These are phyloP conservation scores for Sphagnum fallax DNA, from an alignment of 228 moss, liverwort and hornwort species.

Conservation along the genomic window DNA sequence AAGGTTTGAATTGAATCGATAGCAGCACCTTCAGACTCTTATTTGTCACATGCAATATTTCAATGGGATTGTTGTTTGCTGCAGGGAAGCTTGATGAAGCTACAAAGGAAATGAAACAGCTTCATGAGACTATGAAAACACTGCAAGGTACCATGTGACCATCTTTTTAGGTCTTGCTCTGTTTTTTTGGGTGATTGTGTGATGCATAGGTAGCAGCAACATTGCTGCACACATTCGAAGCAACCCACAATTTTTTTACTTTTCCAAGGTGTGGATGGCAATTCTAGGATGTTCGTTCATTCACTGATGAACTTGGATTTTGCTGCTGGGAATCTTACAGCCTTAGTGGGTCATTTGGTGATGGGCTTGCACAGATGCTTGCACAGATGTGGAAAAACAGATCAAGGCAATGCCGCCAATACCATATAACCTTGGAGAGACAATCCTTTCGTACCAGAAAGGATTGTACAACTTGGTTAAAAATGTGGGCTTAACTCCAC, in stretches of 20 bases:
- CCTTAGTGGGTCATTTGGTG: neutral
- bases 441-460: neutral
- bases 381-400: neutral
- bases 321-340: neutral
- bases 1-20: too few species aligned
- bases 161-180: neutral
- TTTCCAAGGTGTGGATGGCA: neutral
- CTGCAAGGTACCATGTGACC: neutral
- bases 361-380: too few species aligned
- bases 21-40: too few species aligned
- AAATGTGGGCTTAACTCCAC: conserved; percentile 1
- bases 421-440: neutral
- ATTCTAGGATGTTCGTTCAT: neutral
- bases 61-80: neutral
- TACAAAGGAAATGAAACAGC: neutral
- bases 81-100: neutral
- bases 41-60: too few species aligned
- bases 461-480: neutral
- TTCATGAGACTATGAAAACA: neutral
- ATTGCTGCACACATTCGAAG: too few species aligned
- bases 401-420: conserved; percentile 1
- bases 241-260: neutral
- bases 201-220: too few species aligned
- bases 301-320: neutral
- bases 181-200: neutral